phyloP scores from a whole-genome alignment of 257 asterid genomes.

The Ajuga chamaepitys region DNA sequence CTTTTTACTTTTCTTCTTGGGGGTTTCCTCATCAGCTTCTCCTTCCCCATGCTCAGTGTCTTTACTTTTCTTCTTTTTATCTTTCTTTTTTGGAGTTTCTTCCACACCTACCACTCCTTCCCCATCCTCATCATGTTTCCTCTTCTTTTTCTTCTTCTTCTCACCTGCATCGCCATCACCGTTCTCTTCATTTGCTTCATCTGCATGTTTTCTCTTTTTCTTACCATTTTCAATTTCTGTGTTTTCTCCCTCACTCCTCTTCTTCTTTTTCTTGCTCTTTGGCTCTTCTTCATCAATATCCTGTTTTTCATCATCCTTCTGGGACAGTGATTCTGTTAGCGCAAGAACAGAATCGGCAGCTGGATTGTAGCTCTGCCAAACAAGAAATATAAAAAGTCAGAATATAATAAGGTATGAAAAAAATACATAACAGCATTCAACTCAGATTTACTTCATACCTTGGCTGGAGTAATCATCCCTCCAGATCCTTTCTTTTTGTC shows the following conservation, averaged over 20 bases:
- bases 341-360: constrained; percentile 62
- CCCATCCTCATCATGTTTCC: constrained; percentile 43
- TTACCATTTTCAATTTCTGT: constrained; percentile 39
- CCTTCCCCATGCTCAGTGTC: too few relatives aligned
- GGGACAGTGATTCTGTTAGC: constrained; percentile 29
- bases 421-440: too few relatives aligned
- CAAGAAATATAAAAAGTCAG: background rate
- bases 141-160: constrained; percentile 69
- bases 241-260: constrained; percentile 7
- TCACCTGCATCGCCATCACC: constrained; percentile 26
- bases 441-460: constrained; percentile 28
- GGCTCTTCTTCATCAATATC: constrained; percentile 25
- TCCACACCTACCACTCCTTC: constrained; percentile 33
- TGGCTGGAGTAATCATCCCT: constrained; percentile 69
- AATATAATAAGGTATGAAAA: background rate
- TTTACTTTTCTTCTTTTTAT: constrained; percentile 53
- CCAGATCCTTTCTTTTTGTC: constrained; percentile 75
- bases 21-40: constrained; percentile 25
- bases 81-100: constrained; percentile 35
- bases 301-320: constrained; percentile 24
- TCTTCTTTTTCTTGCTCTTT: constrained; percentile 44
- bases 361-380: constrained; percentile 73
- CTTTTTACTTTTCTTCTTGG: constrained; percentile 35
- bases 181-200: constrained; percentile 17
- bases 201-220: constrained; percentile 39